Evolutionary conservation across 208 protist genomes (phyloP).

Genomic region (Crithidia expoeki): DNA sequence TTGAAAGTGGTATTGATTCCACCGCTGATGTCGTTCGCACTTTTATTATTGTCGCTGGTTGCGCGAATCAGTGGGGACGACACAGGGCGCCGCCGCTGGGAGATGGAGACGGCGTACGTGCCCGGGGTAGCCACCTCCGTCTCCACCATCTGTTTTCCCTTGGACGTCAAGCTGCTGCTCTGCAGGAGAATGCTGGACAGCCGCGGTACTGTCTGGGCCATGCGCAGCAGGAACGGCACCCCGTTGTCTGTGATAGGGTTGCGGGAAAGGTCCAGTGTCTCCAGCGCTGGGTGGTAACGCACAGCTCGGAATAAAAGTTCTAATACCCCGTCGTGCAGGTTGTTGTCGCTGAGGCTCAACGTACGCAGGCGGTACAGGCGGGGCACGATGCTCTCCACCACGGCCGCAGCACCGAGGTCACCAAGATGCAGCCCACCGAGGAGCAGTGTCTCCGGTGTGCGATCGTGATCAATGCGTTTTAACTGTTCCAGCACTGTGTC

Average conservation of each 20-base stretch:
- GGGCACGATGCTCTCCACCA: slow-evolving; percentile 53
- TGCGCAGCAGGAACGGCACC: slow-evolving; percentile 35
- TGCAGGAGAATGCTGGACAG: slow-evolving; percentile 41
- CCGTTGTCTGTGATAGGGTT: slow-evolving; percentile 57
- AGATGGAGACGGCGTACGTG: slow-evolving; percentile 7
- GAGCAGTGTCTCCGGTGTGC: slow-evolving; percentile 25
- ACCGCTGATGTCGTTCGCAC: not conserved
- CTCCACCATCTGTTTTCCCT: slow-evolving; percentile 26
- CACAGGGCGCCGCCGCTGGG: not conserved
- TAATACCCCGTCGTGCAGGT: slow-evolving; percentile 51
- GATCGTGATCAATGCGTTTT: slow-evolving; percentile 30
- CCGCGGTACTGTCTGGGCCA: slow-evolving; percentile 40
- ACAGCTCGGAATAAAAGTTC: slow-evolving; percentile 26
- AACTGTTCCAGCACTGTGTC: slow-evolving; percentile 39
- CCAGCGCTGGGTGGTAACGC: slow-evolving; percentile 52
- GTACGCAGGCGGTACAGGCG: slow-evolving; percentile 52
- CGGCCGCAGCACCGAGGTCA: slow-evolving; percentile 42
- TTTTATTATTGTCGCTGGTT: no score
- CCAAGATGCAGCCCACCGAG: slow-evolving; percentile 46
- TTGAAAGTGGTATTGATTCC: not conserved
- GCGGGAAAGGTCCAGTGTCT: slow-evolving; percentile 51
- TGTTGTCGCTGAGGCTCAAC: slow-evolving; percentile 63
- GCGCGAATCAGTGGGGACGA: not conserved
- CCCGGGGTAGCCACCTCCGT: slow-evolving; percentile 25
- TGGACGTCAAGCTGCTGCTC: slow-evolving; percentile 43